Evolutionary conservation across 352 stramenopile species (phyloP), one percentile per base, ranked within the genome.

Genomic region (Globisporangium cylindrosporum): DNA sequence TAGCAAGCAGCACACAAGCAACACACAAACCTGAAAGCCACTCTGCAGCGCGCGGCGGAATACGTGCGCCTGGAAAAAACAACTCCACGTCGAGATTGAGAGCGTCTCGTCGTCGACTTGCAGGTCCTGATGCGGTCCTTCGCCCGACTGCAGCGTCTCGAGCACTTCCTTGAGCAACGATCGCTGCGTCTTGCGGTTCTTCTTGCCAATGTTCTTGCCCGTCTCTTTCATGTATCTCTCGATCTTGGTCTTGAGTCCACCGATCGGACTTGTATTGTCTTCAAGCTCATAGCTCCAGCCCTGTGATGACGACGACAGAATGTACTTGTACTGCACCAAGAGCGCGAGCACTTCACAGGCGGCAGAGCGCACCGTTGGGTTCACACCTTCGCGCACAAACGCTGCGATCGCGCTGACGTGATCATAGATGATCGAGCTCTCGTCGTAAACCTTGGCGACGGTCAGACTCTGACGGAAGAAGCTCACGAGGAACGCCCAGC

Each of bases 201-300:
- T 91, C 70, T 91, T 91, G 64, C 82, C 82, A 24, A 91, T 84
- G 49, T 64, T 86, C 65, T 91, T 91, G 48, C 68, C 82, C n/a
- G 80, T 81, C 62, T 89, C 79, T 43, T 76, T 78, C 79, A 91
- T 88, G 65, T 81, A 89, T 36, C 62, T 62, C 62, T 79, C 75
- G 64, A 91, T 87, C 60, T 83, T 84, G 9, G 79, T 67, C 34
- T 81, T 70, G 43, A 91, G 59, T 15, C 80, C 82, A 1, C 78
- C 76, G 36, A 91, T 79, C 8, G 74, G 71, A 48, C 80, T 86
- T 3, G 64, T 62, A 0, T 61, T 59, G 4, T 75, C 69, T 51
- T 91, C 82, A 43, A 79, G 72, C 2, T 69, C 73, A 32, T 89
- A 91, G 48, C 54, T 81, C 80, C 80, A 91, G 20, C 73, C 62